Evolutionary conservation across 495 filamentous ascomycete genomes (phyloP).

Genomic region (Neurospora discreta): DNA sequence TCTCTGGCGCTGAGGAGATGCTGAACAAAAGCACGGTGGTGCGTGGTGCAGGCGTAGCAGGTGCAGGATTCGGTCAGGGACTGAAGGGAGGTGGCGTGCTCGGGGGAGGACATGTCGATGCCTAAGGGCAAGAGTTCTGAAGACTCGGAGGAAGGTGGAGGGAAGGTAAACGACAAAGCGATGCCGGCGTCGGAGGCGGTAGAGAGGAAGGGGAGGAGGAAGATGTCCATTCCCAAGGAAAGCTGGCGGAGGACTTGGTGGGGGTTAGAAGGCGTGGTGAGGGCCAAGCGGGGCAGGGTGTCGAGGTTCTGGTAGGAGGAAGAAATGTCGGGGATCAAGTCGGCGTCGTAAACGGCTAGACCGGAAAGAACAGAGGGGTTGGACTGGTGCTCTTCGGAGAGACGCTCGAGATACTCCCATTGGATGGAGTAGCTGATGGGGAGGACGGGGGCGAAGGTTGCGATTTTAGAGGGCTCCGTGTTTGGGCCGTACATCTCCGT

Average conservation of each 20-base stretch:
- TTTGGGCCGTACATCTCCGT: conserved; percentile 41
- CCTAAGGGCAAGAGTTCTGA: conserved; percentile 43
- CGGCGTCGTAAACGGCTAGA: conserved; percentile 68
- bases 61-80: conserved; percentile 51
- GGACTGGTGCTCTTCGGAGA: conserved; percentile 38
- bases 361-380: conserved; percentile 49
- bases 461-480: conserved; percentile 15
- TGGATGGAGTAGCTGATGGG: conserved; percentile 67
- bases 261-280: conserved; percentile 56
- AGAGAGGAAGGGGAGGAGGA: conserved; percentile 64
- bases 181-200: conserved; percentile 74
- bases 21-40: conserved; percentile 78
- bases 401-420: conserved; percentile 59
- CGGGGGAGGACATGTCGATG: conserved; percentile 57
- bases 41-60: conserved; percentile 76
- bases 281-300: conserved; percentile 57
- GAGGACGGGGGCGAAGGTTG: conserved; percentile 71
- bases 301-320: conserved; percentile 35
- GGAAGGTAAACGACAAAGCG: conserved; percentile 71
- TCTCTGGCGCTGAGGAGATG: conserved; percentile 83
- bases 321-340: conserved; percentile 55
- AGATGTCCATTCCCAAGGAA: conserved; percentile 64
- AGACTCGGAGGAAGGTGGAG: conserved; percentile 21
- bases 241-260: conserved; percentile 66
- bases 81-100: conserved; percentile 43